Percentiles rank a stretch among this genome's conserved stretches.
Evolutionary conservation across 2,329 filamentous ascomycete genomes (phyloP).

Genomic region (Lasiodiplodia citricola): DNA sequence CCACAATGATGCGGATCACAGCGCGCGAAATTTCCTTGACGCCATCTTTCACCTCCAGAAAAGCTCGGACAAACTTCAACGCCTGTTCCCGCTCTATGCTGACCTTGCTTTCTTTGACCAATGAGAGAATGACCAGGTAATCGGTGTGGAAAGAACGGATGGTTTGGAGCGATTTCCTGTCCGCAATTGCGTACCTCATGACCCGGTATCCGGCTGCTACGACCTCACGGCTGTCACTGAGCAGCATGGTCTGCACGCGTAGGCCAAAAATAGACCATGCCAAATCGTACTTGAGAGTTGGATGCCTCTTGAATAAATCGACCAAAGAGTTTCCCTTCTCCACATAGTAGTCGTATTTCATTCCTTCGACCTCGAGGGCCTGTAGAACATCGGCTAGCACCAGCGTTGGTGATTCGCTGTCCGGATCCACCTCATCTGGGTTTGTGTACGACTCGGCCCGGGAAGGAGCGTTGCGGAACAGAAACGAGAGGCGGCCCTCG

Average conservation of each 20-base stretch:
- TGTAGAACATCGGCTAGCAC: slow-evolving; percentile 89
- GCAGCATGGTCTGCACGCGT: slow-evolving; percentile 91
- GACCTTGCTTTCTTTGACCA: slow-evolving; percentile 96
- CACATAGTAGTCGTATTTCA: slow-evolving; percentile 94
- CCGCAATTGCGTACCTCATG: slow-evolving; percentile 92
- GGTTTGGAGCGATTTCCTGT: slow-evolving; percentile 84
- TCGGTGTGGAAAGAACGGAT: slow-evolving; percentile 90
- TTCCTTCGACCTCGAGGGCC: slow-evolving; percentile 83
- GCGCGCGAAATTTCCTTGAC: slow-evolving; percentile 85
- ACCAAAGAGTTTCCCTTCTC: slow-evolving; percentile 89
- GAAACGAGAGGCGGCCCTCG: slow-evolving; percentile 59
- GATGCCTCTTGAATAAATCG: slow-evolving; percentile 93
- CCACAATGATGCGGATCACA: slow-evolving; percentile 86
- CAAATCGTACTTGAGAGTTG: slow-evolving; percentile 93
- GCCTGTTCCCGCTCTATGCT: slow-evolving; percentile 96
- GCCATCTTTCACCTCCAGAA: slow-evolving; percentile 93
- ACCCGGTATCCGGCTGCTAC: slow-evolving; percentile 93
- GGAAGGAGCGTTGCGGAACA: slow-evolving; percentile 62
- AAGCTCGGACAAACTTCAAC: slow-evolving; percentile 92
- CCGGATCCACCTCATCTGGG: slow-evolving; percentile 67
- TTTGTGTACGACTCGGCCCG: slow-evolving; percentile 57
- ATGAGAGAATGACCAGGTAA: slow-evolving; percentile 85
- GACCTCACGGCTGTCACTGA: slow-evolving; percentile 94
- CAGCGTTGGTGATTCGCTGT: slow-evolving; percentile 86
- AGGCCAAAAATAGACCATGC: slow-evolving; percentile 95